phyloP scores from a whole-genome alignment of 2,329 filamentous ascomycete species.

The Colletotrichum truncatum region DNA sequence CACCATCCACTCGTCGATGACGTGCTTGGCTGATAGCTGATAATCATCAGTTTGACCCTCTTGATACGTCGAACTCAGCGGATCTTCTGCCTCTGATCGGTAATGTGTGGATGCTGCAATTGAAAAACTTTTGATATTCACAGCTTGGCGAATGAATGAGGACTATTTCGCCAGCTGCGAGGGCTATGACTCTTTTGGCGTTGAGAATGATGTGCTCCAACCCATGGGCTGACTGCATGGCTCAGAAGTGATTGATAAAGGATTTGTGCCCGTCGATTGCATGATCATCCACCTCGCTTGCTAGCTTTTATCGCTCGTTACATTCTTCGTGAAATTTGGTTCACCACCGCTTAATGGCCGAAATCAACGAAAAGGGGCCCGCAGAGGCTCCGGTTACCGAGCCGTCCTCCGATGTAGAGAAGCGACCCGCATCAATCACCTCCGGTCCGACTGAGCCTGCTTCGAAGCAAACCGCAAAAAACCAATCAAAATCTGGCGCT shows the following conservation, averaged over 20 bases:
- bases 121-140: neutral
- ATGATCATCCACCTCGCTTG: neutral
- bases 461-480: neutral
- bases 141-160: neutral
- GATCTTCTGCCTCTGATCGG: constrained; percentile 7
- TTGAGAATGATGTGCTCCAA: neutral
- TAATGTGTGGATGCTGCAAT: neutral
- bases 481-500: neutral
- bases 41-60: neutral
- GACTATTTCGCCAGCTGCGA: neutral
- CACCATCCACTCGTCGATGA: constrained; percentile 9
- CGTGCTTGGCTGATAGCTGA: constrained; percentile 2
- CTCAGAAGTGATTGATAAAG: neutral
- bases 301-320: neutral
- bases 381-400: neutral
- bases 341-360: neutral
- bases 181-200: neutral
- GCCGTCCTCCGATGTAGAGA: neutral
- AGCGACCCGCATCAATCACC: neutral
- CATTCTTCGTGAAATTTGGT: neutral
- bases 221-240: neutral
- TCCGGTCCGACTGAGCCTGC: neutral
- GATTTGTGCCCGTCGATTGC: neutral
- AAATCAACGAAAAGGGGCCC: neutral
- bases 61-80: constrained; percentile 8